Evolutionary conservation across 345 rosid genomes (phyloP).

Genomic region (Sonneratia caseolaris): DNA sequence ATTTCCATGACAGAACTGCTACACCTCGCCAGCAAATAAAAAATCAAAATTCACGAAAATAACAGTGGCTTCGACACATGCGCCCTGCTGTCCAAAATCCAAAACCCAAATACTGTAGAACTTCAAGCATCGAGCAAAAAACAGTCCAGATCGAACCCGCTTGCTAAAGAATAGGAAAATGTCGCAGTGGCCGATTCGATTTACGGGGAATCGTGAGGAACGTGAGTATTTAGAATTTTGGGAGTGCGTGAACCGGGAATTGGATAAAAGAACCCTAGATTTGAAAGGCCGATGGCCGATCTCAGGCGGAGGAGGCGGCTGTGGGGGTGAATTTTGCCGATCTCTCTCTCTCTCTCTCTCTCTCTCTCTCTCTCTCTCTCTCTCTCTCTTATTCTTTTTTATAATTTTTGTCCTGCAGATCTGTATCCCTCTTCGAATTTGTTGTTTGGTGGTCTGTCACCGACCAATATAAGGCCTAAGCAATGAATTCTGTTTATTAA

Average conservation of each 20-base stretch:
- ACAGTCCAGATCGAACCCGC: background rate
- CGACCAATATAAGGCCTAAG: background rate
- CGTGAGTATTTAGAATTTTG: background rate
- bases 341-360: background rate
- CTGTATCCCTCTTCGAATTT: background rate
- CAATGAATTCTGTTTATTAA: no score
- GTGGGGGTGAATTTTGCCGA: background rate
- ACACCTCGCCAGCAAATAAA: constrained; percentile 1
- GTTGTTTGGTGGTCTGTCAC: background rate
- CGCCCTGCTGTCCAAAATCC: background rate
- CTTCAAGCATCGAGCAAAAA: background rate
- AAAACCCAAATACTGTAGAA: background rate
- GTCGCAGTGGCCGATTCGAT: background rate
- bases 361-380: no score
- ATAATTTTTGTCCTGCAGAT: constrained; percentile 6
- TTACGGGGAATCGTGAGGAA: background rate
- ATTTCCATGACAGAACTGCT: constrained; percentile 7
- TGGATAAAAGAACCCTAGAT: background rate
- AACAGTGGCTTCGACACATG: constrained; percentile 3
- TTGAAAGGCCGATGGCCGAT: constrained; percentile 9
- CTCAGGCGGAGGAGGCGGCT: constrained; percentile 10
- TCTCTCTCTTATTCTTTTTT: no score
- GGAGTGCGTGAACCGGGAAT: background rate
- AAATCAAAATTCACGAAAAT: background rate
- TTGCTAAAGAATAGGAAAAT: background rate